Percentiles rank a stretch among this genome's conserved stretches.
Conservation (phyloP, 345 rosid genomes). For the Boechera stricta region DNA sequence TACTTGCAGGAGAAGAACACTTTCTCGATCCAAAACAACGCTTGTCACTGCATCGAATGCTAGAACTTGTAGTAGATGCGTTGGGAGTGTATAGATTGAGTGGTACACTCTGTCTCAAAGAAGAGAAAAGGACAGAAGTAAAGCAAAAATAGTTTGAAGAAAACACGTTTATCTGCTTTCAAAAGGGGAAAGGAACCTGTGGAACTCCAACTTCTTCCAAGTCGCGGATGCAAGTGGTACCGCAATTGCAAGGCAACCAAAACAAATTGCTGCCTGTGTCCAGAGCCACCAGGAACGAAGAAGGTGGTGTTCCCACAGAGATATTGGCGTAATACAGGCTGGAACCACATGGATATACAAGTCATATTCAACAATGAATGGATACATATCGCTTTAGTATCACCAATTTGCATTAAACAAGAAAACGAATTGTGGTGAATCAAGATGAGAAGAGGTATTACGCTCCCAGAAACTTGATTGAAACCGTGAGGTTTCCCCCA, state of each 20-base stretch:
- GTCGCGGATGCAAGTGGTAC: constrained; percentile 53
- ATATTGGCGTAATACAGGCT: constrained; percentile 87
- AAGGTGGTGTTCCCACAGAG: constrained; percentile 74
- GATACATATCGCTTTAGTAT: background rate
- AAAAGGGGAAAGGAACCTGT: constrained; percentile 40
- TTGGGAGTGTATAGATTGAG: constrained; percentile 71
- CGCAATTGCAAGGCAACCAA: constrained; percentile 94
- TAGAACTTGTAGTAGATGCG: constrained; percentile 65
- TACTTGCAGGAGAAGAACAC: constrained; percentile 56
- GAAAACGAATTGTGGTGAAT: background rate
- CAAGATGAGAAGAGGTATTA: constrained; percentile 39
- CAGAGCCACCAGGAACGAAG: constrained; percentile 76
- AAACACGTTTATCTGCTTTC: background rate
- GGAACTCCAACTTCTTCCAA: constrained; percentile 39
- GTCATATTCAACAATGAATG: background rate
- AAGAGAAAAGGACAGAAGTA: background rate
- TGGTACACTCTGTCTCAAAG: constrained; percentile 49
- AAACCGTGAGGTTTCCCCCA: constrained; percentile 64
- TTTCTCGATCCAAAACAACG: constrained; percentile 48
- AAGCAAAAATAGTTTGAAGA: background rate
- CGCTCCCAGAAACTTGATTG: constrained; percentile 41
- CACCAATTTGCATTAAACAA: background rate
- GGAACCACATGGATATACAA: constrained; percentile 37
- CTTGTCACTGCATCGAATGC: constrained; percentile 61
- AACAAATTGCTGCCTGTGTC: constrained; percentile 88